A percentile compares a stretch with the other conserved stretches of the same genome.
These are phyloP conservation scores for Gaultheria prostrata DNA, from an alignment of 148 eudicot species.

Conservation along the genomic window DNA sequence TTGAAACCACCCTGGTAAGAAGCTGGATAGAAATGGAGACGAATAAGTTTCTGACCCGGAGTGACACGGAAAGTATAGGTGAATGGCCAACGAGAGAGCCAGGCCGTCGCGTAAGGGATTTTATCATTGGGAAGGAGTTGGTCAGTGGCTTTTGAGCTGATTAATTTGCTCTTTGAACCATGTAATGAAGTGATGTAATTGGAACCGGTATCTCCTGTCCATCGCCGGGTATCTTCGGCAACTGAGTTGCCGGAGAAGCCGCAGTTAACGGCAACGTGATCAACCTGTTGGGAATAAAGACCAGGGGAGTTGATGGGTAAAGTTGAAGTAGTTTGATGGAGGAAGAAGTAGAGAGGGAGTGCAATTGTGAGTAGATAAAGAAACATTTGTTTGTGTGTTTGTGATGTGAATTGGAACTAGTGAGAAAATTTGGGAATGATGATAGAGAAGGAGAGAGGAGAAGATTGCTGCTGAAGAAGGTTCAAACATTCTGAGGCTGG, in stretches of 20 bases:
- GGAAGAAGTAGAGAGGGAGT: neutral
- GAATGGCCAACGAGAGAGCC: slow-evolving; percentile 21
- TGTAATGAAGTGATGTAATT: neutral
- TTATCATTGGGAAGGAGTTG: neutral
- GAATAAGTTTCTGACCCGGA: slow-evolving; percentile 30
- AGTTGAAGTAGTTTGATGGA: neutral
- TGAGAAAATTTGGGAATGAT: neutral
- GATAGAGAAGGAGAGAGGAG: neutral
- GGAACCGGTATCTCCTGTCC: slow-evolving; percentile 9
- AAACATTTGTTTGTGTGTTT: neutral
- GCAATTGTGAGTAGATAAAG: neutral
- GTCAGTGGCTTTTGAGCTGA: slow-evolving; percentile 5
- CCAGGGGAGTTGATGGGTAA: neutral
- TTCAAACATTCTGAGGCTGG: too few relatives aligned
- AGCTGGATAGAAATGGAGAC: slow-evolving; percentile 27
- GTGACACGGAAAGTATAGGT: slow-evolving; percentile 19
- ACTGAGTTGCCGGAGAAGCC: slow-evolving; percentile 18
- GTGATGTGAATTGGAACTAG: neutral
- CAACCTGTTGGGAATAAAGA: neutral
- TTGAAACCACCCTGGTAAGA: slow-evolving; percentile 21
- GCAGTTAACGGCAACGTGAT: slow-evolving; percentile 19
- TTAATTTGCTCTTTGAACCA: slow-evolving; percentile 13
- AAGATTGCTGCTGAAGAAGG: neutral
- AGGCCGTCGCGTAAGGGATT: slow-evolving; percentile 18
- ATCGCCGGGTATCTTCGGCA: slow-evolving; percentile 18